These are phyloP conservation scores for Coemansia sp. DNA, from an alignment of 192 early-diverging fungal species.

Conservation along the genomic window DNA sequence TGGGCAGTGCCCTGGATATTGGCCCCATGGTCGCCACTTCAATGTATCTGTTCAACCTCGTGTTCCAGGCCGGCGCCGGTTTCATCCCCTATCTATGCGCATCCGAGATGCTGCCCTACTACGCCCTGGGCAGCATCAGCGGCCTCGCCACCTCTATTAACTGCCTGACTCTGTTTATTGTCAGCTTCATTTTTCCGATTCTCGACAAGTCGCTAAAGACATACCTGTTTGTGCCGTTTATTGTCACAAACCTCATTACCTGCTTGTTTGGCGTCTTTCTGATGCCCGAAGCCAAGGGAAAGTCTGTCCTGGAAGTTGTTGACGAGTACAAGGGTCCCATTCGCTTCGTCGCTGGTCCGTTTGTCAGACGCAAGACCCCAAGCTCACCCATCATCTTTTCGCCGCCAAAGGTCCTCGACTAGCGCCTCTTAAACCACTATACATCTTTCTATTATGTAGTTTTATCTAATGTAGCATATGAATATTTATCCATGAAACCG, in stretches of 20 bases:
- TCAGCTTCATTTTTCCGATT: conserved; percentile 63
- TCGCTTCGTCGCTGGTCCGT: conserved; percentile 22
- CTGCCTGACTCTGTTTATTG: conserved; percentile 65
- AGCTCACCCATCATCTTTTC: neutral
- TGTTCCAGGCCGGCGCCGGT: conserved; percentile 84
- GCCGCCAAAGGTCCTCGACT: neutral
- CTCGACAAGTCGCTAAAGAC: conserved; percentile 54
- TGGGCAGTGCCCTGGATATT: conserved; percentile 63
- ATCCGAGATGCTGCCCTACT: conserved; percentile 73
- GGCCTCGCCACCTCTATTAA: conserved; percentile 65
- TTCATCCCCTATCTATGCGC: conserved; percentile 80
- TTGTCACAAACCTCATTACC: conserved; percentile 46
- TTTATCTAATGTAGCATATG: neutral
- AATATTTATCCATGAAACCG: neutral
- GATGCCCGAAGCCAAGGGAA: conserved; percentile 72
- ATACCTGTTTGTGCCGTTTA: conserved; percentile 69
- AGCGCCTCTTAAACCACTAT: neutral
- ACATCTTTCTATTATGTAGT: neutral
- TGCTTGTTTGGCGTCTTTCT: conserved; percentile 48
- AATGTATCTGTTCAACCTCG: conserved; percentile 71
- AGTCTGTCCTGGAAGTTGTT: conserved; percentile 43
- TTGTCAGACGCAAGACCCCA: neutral
- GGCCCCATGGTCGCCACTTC: conserved; percentile 59
- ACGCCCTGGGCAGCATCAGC: conserved; percentile 63
- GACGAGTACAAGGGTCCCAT: conserved; percentile 44